Evolutionary conservation across 257 asterid species (phyloP).

Genomic region (Solanum dulcamara): DNA sequence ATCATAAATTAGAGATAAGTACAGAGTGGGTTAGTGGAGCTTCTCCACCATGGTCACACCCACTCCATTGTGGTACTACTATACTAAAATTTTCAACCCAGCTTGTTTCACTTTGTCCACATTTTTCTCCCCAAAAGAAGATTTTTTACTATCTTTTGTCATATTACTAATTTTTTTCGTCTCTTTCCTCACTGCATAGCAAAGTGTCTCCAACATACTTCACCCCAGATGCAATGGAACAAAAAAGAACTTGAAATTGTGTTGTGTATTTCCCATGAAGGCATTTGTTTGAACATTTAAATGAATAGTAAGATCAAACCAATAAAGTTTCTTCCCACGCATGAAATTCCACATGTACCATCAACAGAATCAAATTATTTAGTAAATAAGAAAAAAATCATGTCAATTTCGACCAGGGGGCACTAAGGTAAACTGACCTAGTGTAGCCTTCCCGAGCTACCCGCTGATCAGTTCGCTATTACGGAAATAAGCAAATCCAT

Average conservation of each 20-base stretch:
- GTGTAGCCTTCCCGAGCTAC: constrained; percentile 93
- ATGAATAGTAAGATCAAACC: not conserved
- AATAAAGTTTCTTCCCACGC: not conserved
- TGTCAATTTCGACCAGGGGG: not conserved
- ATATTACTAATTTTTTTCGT: not conserved
- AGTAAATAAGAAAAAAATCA: not conserved
- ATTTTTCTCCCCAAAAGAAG: not conserved
- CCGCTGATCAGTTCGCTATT: constrained; percentile 92
- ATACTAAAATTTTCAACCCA: not conserved
- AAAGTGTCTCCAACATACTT: not conserved
- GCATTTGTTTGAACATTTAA: not conserved
- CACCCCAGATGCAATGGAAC: not conserved
- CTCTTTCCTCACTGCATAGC: not conserved
- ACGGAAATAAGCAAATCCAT: constrained; percentile 83
- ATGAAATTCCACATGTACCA: not conserved
- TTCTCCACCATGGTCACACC: not conserved
- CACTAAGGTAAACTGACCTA: constrained; percentile 40
- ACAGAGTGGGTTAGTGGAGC: not conserved
- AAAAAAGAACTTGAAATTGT: not conserved
- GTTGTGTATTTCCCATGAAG: not conserved
- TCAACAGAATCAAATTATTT: not conserved
- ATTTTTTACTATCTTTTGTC: not conserved
- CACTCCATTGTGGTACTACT: not conserved
- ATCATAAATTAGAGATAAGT: not conserved
- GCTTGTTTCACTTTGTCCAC: not conserved